phyloP scores from a whole-genome alignment of 2,329 filamentous ascomycete genomes.

The Ciborinia camelliae region DNA sequence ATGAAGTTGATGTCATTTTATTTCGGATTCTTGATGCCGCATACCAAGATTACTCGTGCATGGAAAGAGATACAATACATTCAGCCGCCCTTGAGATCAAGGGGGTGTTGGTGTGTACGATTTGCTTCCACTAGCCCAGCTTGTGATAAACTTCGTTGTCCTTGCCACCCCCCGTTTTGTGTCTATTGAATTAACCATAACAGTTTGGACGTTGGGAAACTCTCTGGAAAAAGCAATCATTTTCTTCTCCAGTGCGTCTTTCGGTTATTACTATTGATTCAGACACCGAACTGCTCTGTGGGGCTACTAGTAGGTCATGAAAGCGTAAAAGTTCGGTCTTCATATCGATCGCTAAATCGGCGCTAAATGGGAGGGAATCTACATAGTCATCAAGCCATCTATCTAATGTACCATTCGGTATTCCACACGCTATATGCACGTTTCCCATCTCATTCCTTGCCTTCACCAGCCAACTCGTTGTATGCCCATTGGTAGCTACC shows the following conservation, averaged over 20 bases:
- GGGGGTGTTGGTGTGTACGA: background rate
- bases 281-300: background rate
- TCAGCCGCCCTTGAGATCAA: background rate
- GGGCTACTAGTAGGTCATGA: background rate
- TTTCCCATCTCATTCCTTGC: background rate
- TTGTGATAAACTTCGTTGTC: background rate
- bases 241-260: background rate
- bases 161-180: background rate
- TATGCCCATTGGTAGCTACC: conserved; percentile 89
- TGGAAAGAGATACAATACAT: background rate
- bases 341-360: conserved; percentile 11
- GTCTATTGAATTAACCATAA: background rate
- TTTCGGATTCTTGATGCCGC: background rate
- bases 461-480: conserved; percentile 56
- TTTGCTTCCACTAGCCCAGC: too few species aligned
- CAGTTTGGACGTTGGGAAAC: too few species aligned
- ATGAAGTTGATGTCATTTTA: background rate
- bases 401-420: background rate
- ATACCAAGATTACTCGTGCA: background rate
- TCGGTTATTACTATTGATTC: background rate
- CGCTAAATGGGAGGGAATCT: background rate
- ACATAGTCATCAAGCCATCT: conserved; percentile 2
- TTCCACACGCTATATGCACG: background rate
- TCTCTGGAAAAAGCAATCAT: background rate
- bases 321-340: background rate